Conservation (phyloP, 306 rosid species). For the Quercus aquifolioides region DNA sequence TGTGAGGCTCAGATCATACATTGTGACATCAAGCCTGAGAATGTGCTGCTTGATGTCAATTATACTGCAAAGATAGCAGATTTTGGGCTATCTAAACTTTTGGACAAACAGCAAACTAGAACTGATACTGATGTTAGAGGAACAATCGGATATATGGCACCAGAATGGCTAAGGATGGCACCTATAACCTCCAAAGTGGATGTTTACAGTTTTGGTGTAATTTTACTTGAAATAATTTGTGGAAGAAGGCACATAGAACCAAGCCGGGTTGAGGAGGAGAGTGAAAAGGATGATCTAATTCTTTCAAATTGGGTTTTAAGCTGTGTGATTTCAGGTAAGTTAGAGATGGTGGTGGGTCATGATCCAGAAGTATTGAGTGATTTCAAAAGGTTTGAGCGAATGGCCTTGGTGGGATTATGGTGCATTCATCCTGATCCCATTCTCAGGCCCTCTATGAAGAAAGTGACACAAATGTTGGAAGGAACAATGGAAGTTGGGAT, state of each 20-base stretch:
- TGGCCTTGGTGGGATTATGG: conserved; percentile 37
- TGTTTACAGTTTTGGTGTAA: conserved; percentile 31
- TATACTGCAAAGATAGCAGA: conserved; percentile 33
- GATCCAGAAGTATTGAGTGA: conserved; percentile 30
- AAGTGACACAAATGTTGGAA: conserved; percentile 36
- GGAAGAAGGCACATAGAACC: conserved; percentile 22
- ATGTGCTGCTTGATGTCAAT: conserved; percentile 35
- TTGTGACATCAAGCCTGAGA: conserved; percentile 40
- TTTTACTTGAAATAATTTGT: conserved; percentile 30
- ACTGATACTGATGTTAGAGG: conserved; percentile 34
- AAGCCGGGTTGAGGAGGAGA: conserved; percentile 3
- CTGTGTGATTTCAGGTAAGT: conserved; percentile 8
- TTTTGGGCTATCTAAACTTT: conserved; percentile 36
- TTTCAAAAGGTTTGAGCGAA: conserved; percentile 37
- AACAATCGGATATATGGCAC: conserved; percentile 36
- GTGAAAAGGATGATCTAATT: conserved; percentile 20
- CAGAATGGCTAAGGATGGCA: conserved; percentile 34
- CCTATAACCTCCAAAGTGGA: conserved; percentile 36
- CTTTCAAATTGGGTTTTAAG: conserved; percentile 27
- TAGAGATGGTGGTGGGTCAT: conserved; percentile 21
- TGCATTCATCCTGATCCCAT: conserved; percentile 29
- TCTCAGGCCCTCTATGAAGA: conserved; percentile 40
- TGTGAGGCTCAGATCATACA: conserved; percentile 38
- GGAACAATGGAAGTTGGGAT: conserved; percentile 31
- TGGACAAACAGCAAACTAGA: conserved; percentile 32